A percentile compares a stretch with the other conserved stretches of the same genome.
Conservation (phyloP, 768 basidiomycete genomes). For the Leccinum longicurvipes region DNA sequence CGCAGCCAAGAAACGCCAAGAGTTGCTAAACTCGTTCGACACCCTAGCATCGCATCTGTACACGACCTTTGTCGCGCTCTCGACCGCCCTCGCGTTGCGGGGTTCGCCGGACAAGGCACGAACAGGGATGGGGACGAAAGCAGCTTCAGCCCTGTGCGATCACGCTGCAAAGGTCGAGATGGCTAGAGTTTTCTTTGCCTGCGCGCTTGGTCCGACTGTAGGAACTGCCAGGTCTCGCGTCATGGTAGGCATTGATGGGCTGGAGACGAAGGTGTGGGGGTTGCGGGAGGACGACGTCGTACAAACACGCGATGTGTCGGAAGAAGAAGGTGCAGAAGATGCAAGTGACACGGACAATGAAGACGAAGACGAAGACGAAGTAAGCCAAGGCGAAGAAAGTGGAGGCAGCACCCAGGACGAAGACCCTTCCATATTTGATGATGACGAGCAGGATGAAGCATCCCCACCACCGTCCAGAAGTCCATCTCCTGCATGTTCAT, state of each 20-base stretch:
- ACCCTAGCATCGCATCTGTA: conserved; percentile 68
- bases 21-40: conserved; percentile 65
- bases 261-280: conserved; percentile 46
- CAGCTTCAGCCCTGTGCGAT: neutral
- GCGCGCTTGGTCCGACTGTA: conserved; percentile 65
- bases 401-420: conserved; percentile 11
- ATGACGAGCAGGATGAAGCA: conserved; percentile 1
- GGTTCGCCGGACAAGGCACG: conserved; percentile 5
- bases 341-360: conserved; percentile 1
- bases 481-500: conserved; percentile 20
- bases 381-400: conserved; percentile 6
- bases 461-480: conserved; percentile 23
- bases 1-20: conserved; percentile 55
- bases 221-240: conserved; percentile 60
- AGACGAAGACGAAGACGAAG: conserved; percentile 5
- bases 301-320: conserved; percentile 21
- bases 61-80: conserved; percentile 71
- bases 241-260: conserved; percentile 59
- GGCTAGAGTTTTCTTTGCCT: conserved; percentile 50
- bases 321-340: neutral
- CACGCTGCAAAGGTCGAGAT: conserved; percentile 3
- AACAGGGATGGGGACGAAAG: neutral
- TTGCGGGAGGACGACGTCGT: conserved; percentile 20
- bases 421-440: conserved; percentile 6
- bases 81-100: conserved; percentile 56